These are phyloP conservation scores for Vinca minor DNA, from an alignment of 257 asterid genomes.

Conservation along the genomic window DNA sequence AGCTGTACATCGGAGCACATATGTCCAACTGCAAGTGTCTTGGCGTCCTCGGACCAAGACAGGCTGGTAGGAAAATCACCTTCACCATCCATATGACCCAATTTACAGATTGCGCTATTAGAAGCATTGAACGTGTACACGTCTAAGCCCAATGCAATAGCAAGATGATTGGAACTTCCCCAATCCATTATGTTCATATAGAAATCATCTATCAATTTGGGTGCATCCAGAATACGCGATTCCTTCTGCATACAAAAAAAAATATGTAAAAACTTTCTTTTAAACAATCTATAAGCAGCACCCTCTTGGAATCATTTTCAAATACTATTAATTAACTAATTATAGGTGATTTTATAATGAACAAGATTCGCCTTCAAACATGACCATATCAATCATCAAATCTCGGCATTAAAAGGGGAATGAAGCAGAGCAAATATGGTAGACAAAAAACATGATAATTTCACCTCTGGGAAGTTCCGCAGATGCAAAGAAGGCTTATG, in stretches of 20 bases:
- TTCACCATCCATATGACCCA: constrained; percentile 22
- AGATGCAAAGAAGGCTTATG: constrained; percentile 17
- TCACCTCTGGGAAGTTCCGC: constrained; percentile 53
- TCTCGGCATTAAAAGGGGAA: neutral
- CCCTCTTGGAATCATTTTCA: neutral
- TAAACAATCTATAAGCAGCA: neutral
- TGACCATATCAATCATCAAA: neutral
- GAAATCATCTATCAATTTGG: constrained; percentile 40
- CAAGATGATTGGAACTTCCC: constrained; percentile 58
- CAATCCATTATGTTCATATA: constrained; percentile 63
- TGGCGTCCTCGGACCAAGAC: constrained; percentile 63
- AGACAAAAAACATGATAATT: neutral
- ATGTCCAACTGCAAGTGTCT: constrained; percentile 46
- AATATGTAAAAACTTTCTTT: neutral
- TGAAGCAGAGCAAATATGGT: neutral
- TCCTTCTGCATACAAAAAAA: constrained; percentile 34
- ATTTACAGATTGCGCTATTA: constrained; percentile 14
- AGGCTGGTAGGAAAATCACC: constrained; percentile 45
- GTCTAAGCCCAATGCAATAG: constrained; percentile 45
- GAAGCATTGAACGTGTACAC: constrained; percentile 44
- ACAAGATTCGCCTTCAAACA: neutral
- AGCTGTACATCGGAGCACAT: constrained; percentile 33
- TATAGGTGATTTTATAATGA: neutral
- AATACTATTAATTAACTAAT: too few species aligned
- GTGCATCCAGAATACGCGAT: constrained; percentile 48